These are phyloP conservation scores for Saturnispora gosingensis DNA, from an alignment of 805 yeast species.

Conservation along the genomic window DNA sequence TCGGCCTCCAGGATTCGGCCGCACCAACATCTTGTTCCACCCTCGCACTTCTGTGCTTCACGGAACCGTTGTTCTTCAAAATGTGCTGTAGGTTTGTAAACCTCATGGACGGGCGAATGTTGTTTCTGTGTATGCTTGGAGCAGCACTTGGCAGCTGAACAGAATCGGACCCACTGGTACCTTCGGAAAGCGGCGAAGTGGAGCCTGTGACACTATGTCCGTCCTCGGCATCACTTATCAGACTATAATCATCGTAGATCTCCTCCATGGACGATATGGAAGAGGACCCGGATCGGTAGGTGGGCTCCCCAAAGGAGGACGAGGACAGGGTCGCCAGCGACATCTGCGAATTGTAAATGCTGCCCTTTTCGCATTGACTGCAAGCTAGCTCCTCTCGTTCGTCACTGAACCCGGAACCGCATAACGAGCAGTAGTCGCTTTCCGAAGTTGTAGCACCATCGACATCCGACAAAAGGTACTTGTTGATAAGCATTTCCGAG, in stretches of 20 bases:
- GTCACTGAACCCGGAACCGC: neutral
- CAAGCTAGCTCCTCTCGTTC: neutral
- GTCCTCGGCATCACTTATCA: neutral
- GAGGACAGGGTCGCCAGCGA: neutral
- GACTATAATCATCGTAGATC: slow-evolving; percentile 6
- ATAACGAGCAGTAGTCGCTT: neutral
- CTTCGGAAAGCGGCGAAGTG: neutral
- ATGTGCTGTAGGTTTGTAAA: slow-evolving; percentile 6
- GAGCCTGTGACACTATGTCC: neutral
- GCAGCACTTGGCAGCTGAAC: no score
- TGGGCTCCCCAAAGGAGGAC: neutral
- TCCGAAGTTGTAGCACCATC: neutral
- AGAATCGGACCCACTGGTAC: neutral
- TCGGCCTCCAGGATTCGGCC: slow-evolving; percentile 5
- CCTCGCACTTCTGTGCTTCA: neutral
- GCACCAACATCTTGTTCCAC: neutral
- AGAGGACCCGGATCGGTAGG: neutral
- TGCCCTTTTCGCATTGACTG: neutral
- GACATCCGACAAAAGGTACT: neutral
- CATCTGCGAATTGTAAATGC: neutral
- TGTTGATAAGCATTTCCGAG: neutral
- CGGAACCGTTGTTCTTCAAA: slow-evolving; percentile 4
- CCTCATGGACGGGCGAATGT: slow-evolving; percentile 5
- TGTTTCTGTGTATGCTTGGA: slow-evolving; percentile 12
- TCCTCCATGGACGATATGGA: slow-evolving; percentile 3